Percentiles rank a stretch among this genome's conserved stretches.
Evolutionary conservation across 2,329 filamentous ascomycete species (phyloP).

Genomic region (Microsporum audouinii): DNA sequence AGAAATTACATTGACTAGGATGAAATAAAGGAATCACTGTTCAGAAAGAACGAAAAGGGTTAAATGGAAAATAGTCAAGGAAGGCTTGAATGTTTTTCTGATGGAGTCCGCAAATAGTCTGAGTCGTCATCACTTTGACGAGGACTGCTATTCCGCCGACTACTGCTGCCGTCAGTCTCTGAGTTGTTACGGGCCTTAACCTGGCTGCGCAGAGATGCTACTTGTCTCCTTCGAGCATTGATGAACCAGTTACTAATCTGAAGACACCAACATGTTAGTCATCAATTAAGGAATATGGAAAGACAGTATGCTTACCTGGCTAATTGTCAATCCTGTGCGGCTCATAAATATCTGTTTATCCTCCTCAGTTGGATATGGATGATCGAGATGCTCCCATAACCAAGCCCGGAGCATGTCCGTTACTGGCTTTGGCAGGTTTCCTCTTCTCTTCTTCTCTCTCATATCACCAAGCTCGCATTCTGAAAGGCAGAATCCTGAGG

Average conservation of each 20-base stretch:
- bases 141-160: neutral
- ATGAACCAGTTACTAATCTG: constrained; percentile 46
- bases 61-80: neutral
- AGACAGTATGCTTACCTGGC: constrained; percentile 34
- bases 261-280: neutral
- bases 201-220: constrained; percentile 37
- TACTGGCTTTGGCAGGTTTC: constrained; percentile 82
- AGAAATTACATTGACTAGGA: neutral
- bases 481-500: neutral
- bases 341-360: constrained; percentile 74
- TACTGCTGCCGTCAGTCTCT: constrained; percentile 6
- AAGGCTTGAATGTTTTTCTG: neutral
- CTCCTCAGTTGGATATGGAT: constrained; percentile 79
- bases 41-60: neutral
- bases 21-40: neutral
- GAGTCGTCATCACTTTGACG: neutral
- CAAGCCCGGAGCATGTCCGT: constrained; percentile 70
- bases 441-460: constrained; percentile 50
- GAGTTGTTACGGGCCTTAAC: constrained; percentile 20
- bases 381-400: constrained; percentile 65
- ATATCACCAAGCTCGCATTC: constrained; percentile 19
- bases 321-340: constrained; percentile 66
- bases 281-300: neutral
- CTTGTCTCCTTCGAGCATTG: constrained; percentile 39
- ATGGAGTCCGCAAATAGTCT: neutral